Evolutionary conservation across 805 yeast species (phyloP).

Genomic region (Candida boidinii): DNA sequence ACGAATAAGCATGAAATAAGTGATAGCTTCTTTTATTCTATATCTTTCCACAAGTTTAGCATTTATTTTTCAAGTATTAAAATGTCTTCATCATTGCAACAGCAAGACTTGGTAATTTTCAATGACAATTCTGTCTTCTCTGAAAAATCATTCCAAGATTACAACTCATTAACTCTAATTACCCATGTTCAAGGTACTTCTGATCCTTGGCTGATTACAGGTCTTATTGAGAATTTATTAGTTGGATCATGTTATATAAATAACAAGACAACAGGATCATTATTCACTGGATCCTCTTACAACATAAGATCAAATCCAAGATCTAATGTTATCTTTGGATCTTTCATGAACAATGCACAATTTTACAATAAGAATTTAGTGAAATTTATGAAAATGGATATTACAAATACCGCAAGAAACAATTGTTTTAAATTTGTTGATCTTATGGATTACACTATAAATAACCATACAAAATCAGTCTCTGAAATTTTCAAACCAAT

Average conservation of each 20-base stretch:
- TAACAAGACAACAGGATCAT: conserved; percentile 19
- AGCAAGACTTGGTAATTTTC: conserved; percentile 51
- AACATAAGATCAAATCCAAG: conserved; percentile 9
- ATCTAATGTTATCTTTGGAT: conserved; percentile 28
- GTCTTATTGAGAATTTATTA: conserved; percentile 43
- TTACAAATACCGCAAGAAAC: conserved; percentile 21
- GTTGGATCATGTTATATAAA: conserved; percentile 37
- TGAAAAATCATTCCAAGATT: conserved; percentile 10
- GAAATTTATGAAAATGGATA: conserved; percentile 30
- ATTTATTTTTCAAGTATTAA: no score
- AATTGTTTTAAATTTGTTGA: conserved; percentile 29
- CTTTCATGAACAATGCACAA: conserved; percentile 17
- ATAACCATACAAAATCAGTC: conserved; percentile 5
- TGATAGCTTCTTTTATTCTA: no score
- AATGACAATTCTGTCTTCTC: conserved; percentile 39
- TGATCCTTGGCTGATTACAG: conserved; percentile 54
- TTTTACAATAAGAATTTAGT: conserved; percentile 24
- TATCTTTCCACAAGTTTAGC: no score
- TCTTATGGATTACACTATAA: conserved; percentile 26
- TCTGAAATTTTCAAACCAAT: not conserved
- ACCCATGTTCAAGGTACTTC: conserved; percentile 44
- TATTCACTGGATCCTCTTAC: no score
- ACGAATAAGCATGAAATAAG: not conserved
- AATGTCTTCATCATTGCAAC: conserved; percentile 29
- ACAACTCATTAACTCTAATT: conserved; percentile 23